These are phyloP conservation scores for Hypomontagnella submonticulosa DNA, from an alignment of 495 filamentous ascomycete genomes.

Conservation along the genomic window DNA sequence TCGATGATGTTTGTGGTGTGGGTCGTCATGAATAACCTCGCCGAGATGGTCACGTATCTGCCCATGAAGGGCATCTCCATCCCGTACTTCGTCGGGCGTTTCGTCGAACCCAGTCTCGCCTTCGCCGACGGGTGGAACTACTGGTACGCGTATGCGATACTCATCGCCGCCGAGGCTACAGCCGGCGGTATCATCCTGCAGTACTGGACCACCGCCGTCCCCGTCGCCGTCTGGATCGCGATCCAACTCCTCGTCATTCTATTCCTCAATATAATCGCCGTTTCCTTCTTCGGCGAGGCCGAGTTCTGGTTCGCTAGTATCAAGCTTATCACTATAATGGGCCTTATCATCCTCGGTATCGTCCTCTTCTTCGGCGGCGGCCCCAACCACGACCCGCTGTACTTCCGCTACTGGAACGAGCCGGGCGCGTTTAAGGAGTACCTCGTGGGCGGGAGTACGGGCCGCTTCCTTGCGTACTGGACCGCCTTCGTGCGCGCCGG, in stretches of 20 bases:
- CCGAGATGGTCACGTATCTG: slow-evolving; percentile 70
- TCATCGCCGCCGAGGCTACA: slow-evolving; percentile 61
- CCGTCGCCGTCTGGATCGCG: slow-evolving; percentile 69
- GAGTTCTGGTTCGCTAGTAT: slow-evolving; percentile 73
- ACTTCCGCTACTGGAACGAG: slow-evolving; percentile 76
- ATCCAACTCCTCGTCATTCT: slow-evolving; percentile 59
- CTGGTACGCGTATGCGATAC: slow-evolving; percentile 63
- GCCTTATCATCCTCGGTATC: slow-evolving; percentile 76
- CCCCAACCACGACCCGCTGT: slow-evolving; percentile 63
- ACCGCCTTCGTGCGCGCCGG: slow-evolving; percentile 58
- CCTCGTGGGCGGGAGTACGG: slow-evolving; percentile 59
- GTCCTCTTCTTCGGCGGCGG: slow-evolving; percentile 77
- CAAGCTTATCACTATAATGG: slow-evolving; percentile 76
- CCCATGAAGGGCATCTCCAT: slow-evolving; percentile 67
- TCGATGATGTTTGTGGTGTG: slow-evolving; percentile 51
- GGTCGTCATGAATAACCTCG: slow-evolving; percentile 59
- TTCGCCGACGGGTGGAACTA: slow-evolving; percentile 87
- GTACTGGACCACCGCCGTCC: slow-evolving; percentile 65
- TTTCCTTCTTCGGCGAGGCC: slow-evolving; percentile 68
- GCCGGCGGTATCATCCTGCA: slow-evolving; percentile 64
- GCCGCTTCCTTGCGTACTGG: slow-evolving; percentile 61
- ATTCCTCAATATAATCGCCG: slow-evolving; percentile 60
- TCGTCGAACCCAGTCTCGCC: slow-evolving; percentile 78
- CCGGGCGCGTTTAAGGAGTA: slow-evolving; percentile 77
- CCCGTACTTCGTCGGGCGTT: slow-evolving; percentile 75